Evolutionary conservation across 352 stramenopile species (phyloP).

Genomic region (Phytophthora melonis): DNA sequence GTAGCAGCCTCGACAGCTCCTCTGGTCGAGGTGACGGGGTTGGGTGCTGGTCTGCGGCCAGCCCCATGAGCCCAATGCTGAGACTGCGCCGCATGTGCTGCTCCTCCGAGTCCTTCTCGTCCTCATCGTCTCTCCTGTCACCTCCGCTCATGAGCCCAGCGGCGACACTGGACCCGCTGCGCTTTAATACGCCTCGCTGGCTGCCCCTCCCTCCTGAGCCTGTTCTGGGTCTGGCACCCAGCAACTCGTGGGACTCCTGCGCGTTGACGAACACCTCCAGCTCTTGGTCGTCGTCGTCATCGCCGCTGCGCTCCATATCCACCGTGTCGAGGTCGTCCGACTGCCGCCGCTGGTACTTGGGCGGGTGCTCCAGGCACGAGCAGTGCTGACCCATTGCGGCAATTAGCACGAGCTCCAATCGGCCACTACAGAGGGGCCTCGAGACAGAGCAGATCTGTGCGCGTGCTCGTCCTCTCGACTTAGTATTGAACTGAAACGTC

Average conservation of each 20-base stretch:
- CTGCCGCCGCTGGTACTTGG: slow-evolving; percentile 63
- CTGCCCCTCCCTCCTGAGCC: slow-evolving; percentile 21
- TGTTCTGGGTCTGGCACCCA: slow-evolving; percentile 36
- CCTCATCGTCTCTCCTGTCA: slow-evolving; percentile 19
- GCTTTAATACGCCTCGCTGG: slow-evolving; percentile 25
- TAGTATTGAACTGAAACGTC: slow-evolving; percentile 19
- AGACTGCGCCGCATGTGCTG: slow-evolving; percentile 34
- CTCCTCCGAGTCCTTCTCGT: slow-evolving; percentile 35
- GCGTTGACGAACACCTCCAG: slow-evolving; percentile 37
- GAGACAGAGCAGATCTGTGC: slow-evolving; percentile 13
- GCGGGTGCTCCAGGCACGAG: slow-evolving; percentile 76
- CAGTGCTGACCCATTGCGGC: slow-evolving; percentile 75
- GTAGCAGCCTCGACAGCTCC: slow-evolving; percentile 50
- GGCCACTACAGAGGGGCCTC: slow-evolving; percentile 13
- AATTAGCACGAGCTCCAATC: slow-evolving; percentile 1
- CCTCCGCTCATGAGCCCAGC: slow-evolving; percentile 12
- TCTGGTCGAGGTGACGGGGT: slow-evolving; percentile 36
- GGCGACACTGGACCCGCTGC: slow-evolving; percentile 14
- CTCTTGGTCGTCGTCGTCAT: slow-evolving; percentile 38
- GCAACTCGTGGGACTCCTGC: slow-evolving; percentile 52
- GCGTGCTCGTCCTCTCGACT: slow-evolving; percentile 11
- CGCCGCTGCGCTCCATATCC: slow-evolving; percentile 44
- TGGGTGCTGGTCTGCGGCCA: slow-evolving; percentile 42
- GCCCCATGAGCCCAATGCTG: slow-evolving; percentile 36
- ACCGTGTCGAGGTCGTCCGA: slow-evolving; percentile 58